Evolutionary conservation across 257 asterid species (phyloP).

Genomic region (Gentiana straminea): DNA sequence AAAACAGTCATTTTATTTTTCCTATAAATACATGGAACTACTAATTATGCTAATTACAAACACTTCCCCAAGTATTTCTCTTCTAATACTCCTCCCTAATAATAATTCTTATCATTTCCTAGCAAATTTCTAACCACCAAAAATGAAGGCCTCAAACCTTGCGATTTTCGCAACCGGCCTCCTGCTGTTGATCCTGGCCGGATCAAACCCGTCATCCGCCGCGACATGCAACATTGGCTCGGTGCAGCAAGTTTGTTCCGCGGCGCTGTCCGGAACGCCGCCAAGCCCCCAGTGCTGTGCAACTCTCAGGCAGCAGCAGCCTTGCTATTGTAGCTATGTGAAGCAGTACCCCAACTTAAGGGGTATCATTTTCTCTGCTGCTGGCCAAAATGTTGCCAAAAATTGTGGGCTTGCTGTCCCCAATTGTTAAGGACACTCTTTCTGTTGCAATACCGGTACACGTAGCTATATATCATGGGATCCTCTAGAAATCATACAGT

Average conservation of each 20-base stretch:
- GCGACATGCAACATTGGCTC: constrained; percentile 14
- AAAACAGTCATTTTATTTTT: too few relatives aligned
- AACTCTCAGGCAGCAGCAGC: constrained; percentile 17
- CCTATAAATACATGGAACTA: too few relatives aligned
- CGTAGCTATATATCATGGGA: not conserved
- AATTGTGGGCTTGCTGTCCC: constrained; percentile 23
- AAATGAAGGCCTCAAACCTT: constrained; percentile 23
- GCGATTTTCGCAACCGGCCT: constrained; percentile 8
- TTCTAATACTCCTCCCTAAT: too few relatives aligned
- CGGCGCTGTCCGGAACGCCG: constrained; percentile 5
- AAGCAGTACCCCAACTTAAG: constrained; percentile 16
- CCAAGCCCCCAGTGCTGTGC: constrained; percentile 22
- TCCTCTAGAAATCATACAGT: not conserved
- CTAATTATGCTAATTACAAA: too few relatives aligned
- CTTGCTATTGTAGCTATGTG: constrained; percentile 25
- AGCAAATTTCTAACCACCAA: too few relatives aligned
- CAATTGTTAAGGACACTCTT: constrained; percentile 11
- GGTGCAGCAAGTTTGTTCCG: constrained; percentile 16
- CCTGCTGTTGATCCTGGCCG: constrained; percentile 17
- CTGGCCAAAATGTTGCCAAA: constrained; percentile 16
- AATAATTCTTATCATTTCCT: not conserved
- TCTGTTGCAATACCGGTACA: not conserved
- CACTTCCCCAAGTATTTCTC: too few relatives aligned
- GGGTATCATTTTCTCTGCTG: constrained; percentile 13
- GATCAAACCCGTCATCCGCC: constrained; percentile 17